phyloP scores from a whole-genome alignment of 1,284 basidiomycete genomes.

The Bothia castanella region DNA sequence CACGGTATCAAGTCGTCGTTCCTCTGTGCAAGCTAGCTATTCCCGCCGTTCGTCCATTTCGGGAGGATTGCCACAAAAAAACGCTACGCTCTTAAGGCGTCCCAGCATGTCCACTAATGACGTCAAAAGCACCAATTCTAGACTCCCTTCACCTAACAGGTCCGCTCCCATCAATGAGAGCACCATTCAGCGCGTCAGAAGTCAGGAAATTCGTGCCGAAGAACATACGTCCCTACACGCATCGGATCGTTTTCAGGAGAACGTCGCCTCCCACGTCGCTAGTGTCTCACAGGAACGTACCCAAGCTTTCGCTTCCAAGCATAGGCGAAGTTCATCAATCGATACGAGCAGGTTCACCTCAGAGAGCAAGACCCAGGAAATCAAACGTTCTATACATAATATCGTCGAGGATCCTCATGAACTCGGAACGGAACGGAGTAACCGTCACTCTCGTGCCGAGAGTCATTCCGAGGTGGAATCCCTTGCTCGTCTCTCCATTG shows the following conservation, averaged over 20 bases:
- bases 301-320: slow-evolving; percentile 10
- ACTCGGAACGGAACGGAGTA: slow-evolving; percentile 9
- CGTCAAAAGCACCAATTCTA: background rate
- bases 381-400: slow-evolving; percentile 28
- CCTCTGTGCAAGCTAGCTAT: slow-evolving; percentile 26
- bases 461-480: slow-evolving; percentile 27
- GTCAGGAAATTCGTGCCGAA: slow-evolving; percentile 18
- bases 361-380: slow-evolving; percentile 21
- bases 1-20: slow-evolving; percentile 26
- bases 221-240: slow-evolving; percentile 17
- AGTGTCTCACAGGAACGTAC: slow-evolving; percentile 16
- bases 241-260: slow-evolving; percentile 19
- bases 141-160: slow-evolving; percentile 13
- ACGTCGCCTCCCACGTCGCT: slow-evolving; percentile 5
- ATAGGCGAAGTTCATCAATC: slow-evolving; percentile 14
- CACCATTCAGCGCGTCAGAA: slow-evolving; percentile 5
- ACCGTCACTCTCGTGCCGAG: slow-evolving; percentile 16
- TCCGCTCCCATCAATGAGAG: slow-evolving; percentile 11
- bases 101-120: slow-evolving; percentile 13
- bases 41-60: slow-evolving; percentile 28
- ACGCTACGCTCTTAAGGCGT: slow-evolving; percentile 21
- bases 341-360: slow-evolving; percentile 15
- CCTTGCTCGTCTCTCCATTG: slow-evolving; percentile 24
- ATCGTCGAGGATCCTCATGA: slow-evolving; percentile 30
- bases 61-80: slow-evolving; percentile 17